Evolutionary conservation across 495 filamentous ascomycete genomes (phyloP).

Genomic region (Tuber melanosporum): DNA sequence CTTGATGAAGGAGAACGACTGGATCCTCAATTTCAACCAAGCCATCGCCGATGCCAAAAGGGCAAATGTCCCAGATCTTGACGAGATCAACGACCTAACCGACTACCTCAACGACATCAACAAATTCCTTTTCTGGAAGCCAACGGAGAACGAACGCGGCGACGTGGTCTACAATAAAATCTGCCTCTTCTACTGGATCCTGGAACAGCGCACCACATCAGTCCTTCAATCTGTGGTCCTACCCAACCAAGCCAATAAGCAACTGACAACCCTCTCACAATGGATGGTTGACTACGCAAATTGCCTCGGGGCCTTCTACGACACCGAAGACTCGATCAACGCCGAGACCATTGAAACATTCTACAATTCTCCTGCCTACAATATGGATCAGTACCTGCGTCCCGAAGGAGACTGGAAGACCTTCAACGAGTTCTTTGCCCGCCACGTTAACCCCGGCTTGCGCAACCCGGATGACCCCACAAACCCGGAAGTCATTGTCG

Average conservation of each 20-base stretch:
- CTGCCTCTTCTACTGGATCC: slow-evolving; percentile 42
- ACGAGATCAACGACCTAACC: slow-evolving; percentile 19
- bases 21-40: slow-evolving; percentile 23
- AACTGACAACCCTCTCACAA: slow-evolving; percentile 36
- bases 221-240: slow-evolving; percentile 29
- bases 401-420: slow-evolving; percentile 39
- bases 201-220: slow-evolving; percentile 34
- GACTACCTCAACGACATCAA: slow-evolving; percentile 34
- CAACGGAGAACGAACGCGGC: slow-evolving; percentile 33
- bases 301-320: slow-evolving; percentile 40
- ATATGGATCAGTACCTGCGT: slow-evolving; percentile 28
- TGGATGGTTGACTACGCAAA: slow-evolving; percentile 43
- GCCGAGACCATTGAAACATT: slow-evolving; percentile 36
- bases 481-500: slow-evolving; percentile 32
- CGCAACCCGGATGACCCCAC: slow-evolving; percentile 27
- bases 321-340: slow-evolving; percentile 37
- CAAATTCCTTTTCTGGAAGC: slow-evolving; percentile 40
- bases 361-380: slow-evolving; percentile 29
- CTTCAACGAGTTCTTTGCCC: slow-evolving; percentile 44
- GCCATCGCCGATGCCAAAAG: slow-evolving; percentile 24
- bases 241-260: slow-evolving; percentile 23
- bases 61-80: slow-evolving; percentile 23
- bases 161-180: slow-evolving; percentile 38
- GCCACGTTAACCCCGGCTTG: slow-evolving; percentile 30
- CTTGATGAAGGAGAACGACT: slow-evolving; percentile 20